phyloP scores from a whole-genome alignment of 768 basidiomycete genomes.

The Tephrocybe rancida region DNA sequence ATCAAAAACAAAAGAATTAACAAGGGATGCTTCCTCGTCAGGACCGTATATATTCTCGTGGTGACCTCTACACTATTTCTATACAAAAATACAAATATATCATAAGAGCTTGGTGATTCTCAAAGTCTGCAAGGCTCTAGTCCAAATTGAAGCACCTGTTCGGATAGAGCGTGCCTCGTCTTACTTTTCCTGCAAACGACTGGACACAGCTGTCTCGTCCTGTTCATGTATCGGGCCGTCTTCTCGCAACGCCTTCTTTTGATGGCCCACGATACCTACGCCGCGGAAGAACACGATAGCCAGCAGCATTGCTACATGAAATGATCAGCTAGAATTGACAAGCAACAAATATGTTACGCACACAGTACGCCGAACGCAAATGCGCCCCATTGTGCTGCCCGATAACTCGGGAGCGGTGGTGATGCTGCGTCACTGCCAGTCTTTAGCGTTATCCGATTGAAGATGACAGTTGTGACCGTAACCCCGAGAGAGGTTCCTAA shows the following conservation, averaged over 20 bases:
- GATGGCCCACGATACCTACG: slow-evolving; percentile 22
- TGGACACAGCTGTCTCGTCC: not conserved
- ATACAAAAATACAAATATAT: no score
- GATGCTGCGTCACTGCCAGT: slow-evolving; percentile 27
- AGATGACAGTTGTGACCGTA: slow-evolving; percentile 73
- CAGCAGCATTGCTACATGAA: slow-evolving; percentile 14
- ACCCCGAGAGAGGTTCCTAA: slow-evolving; percentile 72
- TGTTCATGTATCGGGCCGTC: not conserved
- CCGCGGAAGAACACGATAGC: slow-evolving; percentile 19
- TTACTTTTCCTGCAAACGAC: slow-evolving; percentile 2
- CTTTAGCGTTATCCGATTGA: slow-evolving; percentile 49
- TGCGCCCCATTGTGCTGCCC: slow-evolving; percentile 64
- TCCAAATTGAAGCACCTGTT: no score
- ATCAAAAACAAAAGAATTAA: no score
- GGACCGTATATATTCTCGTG: no score
- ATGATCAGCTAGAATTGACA: not conserved
- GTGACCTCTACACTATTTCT: no score
- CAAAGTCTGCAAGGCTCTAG: no score
- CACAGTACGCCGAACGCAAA: slow-evolving; percentile 66
- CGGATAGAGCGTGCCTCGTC: no score
- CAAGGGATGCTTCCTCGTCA: no score
- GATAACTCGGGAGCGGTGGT: slow-evolving; percentile 51
- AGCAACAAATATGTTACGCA: slow-evolving; percentile 18
- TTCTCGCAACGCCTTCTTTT: slow-evolving; percentile 7
- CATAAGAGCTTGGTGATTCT: no score